Evolutionary conservation across 1,284 basidiomycete species (phyloP).

Genomic region (Serendipita sp.): DNA sequence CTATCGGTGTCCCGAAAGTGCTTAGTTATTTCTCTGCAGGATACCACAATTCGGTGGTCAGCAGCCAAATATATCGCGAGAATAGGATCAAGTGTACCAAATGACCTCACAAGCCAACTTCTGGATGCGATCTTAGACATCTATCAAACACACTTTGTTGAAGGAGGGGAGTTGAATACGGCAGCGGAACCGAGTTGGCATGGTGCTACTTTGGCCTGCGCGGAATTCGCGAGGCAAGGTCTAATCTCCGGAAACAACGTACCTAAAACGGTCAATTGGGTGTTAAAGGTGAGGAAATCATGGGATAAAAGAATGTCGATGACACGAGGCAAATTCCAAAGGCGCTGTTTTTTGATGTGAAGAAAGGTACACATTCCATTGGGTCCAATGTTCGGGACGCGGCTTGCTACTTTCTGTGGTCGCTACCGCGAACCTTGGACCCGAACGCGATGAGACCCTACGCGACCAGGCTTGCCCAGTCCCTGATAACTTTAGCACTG

Average conservation of each 20-base stretch:
- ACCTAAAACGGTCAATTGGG: constrained; percentile 55
- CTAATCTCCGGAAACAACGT: constrained; percentile 49
- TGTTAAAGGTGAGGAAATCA: constrained; percentile 45
- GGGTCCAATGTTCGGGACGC: constrained; percentile 92
- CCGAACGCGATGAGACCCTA: constrained; percentile 45
- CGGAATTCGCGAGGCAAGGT: constrained; percentile 79
- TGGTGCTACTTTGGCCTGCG: constrained; percentile 83
- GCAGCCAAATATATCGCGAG: constrained; percentile 87
- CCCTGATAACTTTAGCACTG: constrained; percentile 64
- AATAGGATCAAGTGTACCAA: constrained; percentile 67
- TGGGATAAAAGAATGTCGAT: constrained; percentile 10
- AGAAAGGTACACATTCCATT: constrained; percentile 82
- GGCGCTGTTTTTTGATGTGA: constrained; percentile 86
- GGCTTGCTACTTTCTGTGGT: constrained; percentile 91
- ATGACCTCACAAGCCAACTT: constrained; percentile 64
- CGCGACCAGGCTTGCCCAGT: constrained; percentile 51
- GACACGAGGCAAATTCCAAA: constrained; percentile 22
- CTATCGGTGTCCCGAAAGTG: background rate
- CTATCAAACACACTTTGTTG: constrained; percentile 53
- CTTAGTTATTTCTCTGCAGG: constrained; percentile 32
- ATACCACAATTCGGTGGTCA: constrained; percentile 91
- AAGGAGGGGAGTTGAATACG: constrained; percentile 55
- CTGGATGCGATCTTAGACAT: constrained; percentile 59
- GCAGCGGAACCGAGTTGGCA: constrained; percentile 85
- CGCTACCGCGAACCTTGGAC: constrained; percentile 68